A percentile compares a stretch with the other conserved stretches of the same genome.
These are phyloP conservation scores for Aquilaria sinensis DNA, from an alignment of 345 rosid species.

Conservation along the genomic window DNA sequence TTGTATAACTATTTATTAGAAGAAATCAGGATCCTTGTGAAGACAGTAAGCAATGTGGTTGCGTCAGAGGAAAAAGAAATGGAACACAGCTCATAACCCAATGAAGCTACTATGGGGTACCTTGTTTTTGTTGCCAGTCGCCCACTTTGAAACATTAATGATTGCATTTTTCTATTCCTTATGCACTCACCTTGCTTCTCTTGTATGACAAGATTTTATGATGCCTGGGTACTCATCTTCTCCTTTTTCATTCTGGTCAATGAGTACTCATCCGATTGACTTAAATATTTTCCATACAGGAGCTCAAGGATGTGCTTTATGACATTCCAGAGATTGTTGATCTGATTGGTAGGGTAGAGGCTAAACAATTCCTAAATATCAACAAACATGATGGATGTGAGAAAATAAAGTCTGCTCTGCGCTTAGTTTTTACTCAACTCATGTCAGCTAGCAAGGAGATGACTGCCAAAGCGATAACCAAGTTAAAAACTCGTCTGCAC, in stretches of 20 bases:
- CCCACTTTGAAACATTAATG: background rate
- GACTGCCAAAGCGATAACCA: conserved; percentile 44
- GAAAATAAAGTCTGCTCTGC: conserved; percentile 54
- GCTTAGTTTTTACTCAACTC: conserved; percentile 70
- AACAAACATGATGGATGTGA: conserved; percentile 41
- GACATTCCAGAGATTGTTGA: conserved; percentile 80
- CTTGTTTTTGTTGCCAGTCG: no score
- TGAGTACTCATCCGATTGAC: conserved; percentile 5
- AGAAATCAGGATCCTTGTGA: no score
- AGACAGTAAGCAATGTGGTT: no score
- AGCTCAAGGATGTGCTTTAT: conserved; percentile 71
- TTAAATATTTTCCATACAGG: conserved; percentile 37
- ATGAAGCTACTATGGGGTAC: no score
- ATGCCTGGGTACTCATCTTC: background rate
- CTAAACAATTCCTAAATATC: conserved; percentile 38
- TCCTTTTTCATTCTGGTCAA: background rate
- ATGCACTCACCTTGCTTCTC: background rate
- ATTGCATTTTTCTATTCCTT: no score
- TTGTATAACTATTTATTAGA: no score
- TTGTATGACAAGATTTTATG: background rate
- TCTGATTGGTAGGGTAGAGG: conserved; percentile 58
- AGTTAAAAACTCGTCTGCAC: conserved; percentile 59
- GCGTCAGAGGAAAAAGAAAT: no score
- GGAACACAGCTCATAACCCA: no score
- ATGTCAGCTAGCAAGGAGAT: conserved; percentile 73